Evolutionary conservation across 352 stramenopile species (phyloP), one percentile per base, ranked within the genome.

Genomic region (Phytopythium oedochilum): DNA sequence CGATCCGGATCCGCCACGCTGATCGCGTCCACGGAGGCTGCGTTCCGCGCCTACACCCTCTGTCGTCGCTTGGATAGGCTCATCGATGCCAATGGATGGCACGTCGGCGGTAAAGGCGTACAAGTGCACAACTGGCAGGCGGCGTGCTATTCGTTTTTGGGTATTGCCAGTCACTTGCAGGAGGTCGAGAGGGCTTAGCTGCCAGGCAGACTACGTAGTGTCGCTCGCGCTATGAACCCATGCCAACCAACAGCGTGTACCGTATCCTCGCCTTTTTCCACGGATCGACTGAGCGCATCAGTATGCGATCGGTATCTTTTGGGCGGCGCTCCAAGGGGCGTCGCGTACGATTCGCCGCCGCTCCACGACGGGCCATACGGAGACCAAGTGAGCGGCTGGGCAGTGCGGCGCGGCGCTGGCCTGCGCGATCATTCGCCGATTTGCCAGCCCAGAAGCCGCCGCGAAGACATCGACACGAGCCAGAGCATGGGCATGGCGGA

Each of bases 401-500:
- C 29, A 9, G 12, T 49, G 20, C 15, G n/a, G 3, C 1, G n/a
- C 38, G 43, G 26, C 15, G 25, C 26, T 9, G 10, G 8, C n/a
- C 7, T 3, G 5, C 15, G 46, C 29, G 46, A 40, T 38, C 46
- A 53, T 53, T 53, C 46, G 31, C 29, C 29, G 46, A 53, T 53
- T 53, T 17, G 7, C 46, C 46, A 38, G 28, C 45, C 18, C 17
- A 34, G 29, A 10, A 34, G 29, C 29, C 5, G 10, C 29, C 29
- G 29, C 29, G 29, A 34, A 5, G 29, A 34, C 29, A 34, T 5
- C 29, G 29, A 34, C 29, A 34, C 39, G 39, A 45, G 39, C n/a
- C 39, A 47, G 40, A 23, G 29, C 22, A 55, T 55, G 48, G 31
- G 20, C 47, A 93, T 91, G 83, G 63, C 80, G 22, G 83, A 91